Evolutionary conservation across 1,284 basidiomycete species (phyloP).

Genomic region (Marasmius sp.): DNA sequence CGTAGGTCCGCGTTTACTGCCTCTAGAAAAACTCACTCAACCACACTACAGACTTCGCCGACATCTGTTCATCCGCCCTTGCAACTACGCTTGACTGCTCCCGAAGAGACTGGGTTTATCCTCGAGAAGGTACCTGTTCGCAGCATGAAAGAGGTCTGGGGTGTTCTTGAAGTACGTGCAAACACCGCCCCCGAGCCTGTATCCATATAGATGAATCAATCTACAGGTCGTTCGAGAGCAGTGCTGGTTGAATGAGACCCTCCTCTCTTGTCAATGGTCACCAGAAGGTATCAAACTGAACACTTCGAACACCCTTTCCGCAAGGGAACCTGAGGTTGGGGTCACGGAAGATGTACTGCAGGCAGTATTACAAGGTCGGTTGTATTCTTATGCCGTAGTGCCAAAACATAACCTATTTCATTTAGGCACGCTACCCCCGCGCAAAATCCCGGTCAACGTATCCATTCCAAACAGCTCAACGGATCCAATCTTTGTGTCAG

Average conservation of each 20-base stretch:
- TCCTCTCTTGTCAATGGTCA: constrained; percentile 58
- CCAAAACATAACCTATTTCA: not conserved
- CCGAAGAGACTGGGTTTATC: constrained; percentile 71
- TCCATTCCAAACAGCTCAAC: constrained; percentile 39
- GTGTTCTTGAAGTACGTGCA: constrained; percentile 59
- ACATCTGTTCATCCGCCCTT: constrained; percentile 63
- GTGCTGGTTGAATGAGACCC: constrained; percentile 73
- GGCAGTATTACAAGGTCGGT: constrained; percentile 53
- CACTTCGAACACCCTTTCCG: constrained; percentile 23
- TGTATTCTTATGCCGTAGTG: not conserved
- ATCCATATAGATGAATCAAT: not conserved
- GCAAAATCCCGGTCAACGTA: constrained; percentile 63
- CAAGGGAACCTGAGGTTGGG: constrained; percentile 26
- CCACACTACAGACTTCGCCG: constrained; percentile 52
- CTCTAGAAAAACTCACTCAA: not conserved
- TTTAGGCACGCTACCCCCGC: constrained; percentile 49
- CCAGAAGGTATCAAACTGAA: constrained; percentile 43
- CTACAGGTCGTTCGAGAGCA: constrained; percentile 71
- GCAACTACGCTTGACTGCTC: constrained; percentile 59
- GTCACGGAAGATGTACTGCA: constrained; percentile 54
- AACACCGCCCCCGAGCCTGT: not conserved
- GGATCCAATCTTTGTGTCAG: constrained; percentile 44
- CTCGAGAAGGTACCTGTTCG: constrained; percentile 68
- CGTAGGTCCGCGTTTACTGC: constrained; percentile 27
- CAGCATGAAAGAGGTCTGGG: constrained; percentile 69